Conservation (phyloP, 2,329 filamentous ascomycete species). For the Xylariales sp. region DNA sequence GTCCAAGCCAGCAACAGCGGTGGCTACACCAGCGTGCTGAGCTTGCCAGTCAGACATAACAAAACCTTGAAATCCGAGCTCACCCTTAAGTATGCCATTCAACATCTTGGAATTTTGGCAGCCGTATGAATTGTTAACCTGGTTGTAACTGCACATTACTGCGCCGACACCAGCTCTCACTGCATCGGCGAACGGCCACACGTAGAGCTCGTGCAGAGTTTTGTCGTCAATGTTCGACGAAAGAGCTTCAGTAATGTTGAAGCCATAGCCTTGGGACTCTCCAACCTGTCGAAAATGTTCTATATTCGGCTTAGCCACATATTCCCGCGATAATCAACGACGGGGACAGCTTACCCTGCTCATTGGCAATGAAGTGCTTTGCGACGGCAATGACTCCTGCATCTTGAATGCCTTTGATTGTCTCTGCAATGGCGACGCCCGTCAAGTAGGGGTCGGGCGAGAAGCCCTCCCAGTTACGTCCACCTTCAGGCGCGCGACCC, state of each 20-base stretch:
- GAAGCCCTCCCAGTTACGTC: constrained; percentile 68
- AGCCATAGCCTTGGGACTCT: constrained; percentile 54
- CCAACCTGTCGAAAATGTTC: constrained; percentile 68
- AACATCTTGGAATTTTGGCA: constrained; percentile 76
- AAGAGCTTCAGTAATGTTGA: constrained; percentile 53
- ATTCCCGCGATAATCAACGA: too few relatives aligned
- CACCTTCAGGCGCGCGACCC: constrained; percentile 63
- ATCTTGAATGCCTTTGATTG: constrained; percentile 75
- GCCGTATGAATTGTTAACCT: constrained; percentile 74
- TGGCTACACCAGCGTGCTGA: constrained; percentile 64
- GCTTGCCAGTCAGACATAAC: constrained; percentile 79
- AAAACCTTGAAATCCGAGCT: constrained; percentile 78
- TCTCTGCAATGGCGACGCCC: constrained; percentile 67
- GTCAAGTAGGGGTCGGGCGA: constrained; percentile 73
- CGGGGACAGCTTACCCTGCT: constrained; percentile 54
- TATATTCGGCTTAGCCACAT: too few relatives aligned
- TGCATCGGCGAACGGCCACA: constrained; percentile 75
- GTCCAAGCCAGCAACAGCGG: constrained; percentile 70
- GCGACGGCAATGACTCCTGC: constrained; percentile 74
- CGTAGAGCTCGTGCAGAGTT: constrained; percentile 70
- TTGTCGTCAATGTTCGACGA: constrained; percentile 67
- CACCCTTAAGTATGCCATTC: constrained; percentile 73
- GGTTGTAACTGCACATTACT: constrained; percentile 68
- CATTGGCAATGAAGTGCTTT: constrained; percentile 68
- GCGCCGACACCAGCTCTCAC: constrained; percentile 62